Base-by-base conservation (phyloP, 78 protist genomes). In the Dictyostelium purpureum region DNA sequence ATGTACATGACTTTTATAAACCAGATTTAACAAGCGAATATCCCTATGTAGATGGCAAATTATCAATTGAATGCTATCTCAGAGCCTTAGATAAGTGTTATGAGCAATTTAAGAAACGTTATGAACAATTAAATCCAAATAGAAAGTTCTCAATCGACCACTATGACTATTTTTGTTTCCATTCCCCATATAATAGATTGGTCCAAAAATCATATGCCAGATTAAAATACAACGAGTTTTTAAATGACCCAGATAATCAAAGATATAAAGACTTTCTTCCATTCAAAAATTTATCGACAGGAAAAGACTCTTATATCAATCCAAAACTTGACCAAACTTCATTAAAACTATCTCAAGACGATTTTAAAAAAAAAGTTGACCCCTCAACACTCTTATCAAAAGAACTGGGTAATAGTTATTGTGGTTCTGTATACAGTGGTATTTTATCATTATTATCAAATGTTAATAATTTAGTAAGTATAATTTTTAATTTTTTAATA, bases 1-100 rank as follows among this genome's bases (percentile, higher is more conserved):
- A 98, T 91, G 98, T 59, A 31, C 96, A 93, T 71, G 99, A 99
- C 77, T 99, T 99, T 61, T 98, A 97, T 96, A 99, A 99, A 97
- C 99, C 99, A 5, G 54, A 93, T 47, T 16, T 97, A 28, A 33
- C 70, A 49, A 54, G 90, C 19, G 99, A 98, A 87, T 99, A 97
- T 57, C 98, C 99, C 16, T 6, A 52, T 26, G 98, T 98, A 18
- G 98, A 98, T 66, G 99, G 99, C 24, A 71, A 94, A 43, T 91
- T 96, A 9, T 96, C 99, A 35, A 66, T 92, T 54, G 70, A 49
- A 26, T 96, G 98, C 70, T 98, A 96, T 71, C 79, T 97, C 26
- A 81, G 94, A 51, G 97, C 99, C 24, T 61, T 98, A 5, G 98
- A 97, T 57, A 35, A 5, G 19, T 97, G 97, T 77, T 97, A 97